These are phyloP conservation scores for Berberis thunbergii DNA, from an alignment of 164 flowering plant genomes.

Conservation along the genomic window DNA sequence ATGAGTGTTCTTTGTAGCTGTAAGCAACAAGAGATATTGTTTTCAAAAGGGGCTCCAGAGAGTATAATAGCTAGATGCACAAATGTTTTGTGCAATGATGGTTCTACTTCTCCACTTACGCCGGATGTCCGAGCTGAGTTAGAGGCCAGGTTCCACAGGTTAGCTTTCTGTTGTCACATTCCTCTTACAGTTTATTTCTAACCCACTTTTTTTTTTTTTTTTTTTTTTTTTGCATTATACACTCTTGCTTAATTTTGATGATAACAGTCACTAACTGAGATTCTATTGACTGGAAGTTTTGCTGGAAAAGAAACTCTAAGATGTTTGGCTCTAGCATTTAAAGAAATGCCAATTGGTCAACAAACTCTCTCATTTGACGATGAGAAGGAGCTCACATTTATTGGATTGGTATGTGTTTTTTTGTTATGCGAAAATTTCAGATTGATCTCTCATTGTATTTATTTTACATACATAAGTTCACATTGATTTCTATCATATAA, in stretches of 20 bases:
- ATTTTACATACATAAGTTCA: no score
- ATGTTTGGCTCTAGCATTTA: slow-evolving; percentile 87
- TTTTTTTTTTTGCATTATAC: no score
- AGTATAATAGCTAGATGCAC: slow-evolving; percentile 84
- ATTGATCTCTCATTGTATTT: no score
- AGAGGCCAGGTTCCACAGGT: slow-evolving; percentile 78
- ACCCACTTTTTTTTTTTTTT: no score
- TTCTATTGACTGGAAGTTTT: slow-evolving; percentile 34
- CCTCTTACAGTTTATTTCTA: no score
- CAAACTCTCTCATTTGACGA: slow-evolving; percentile 69
- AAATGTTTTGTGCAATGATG: slow-evolving; percentile 78
- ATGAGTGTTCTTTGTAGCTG: slow-evolving; percentile 93
- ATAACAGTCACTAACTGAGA: slow-evolving; percentile 3
- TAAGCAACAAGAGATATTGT: slow-evolving; percentile 62
- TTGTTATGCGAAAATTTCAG: no score
- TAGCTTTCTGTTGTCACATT: background rate
- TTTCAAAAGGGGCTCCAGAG: slow-evolving; percentile 99
- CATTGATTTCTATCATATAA: no score
- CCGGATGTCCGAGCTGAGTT: slow-evolving; percentile 49
- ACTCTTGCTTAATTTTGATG: no score
- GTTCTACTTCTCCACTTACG: slow-evolving; percentile 66
- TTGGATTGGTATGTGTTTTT: slow-evolving; percentile 82
- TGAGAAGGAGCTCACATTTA: slow-evolving; percentile 87
- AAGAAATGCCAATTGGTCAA: slow-evolving; percentile 64
- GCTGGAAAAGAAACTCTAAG: slow-evolving; percentile 90